Percentiles rank a stretch among this genome's conserved stretches.
Evolutionary conservation across 2,329 filamentous ascomycete genomes (phyloP).

Genomic region (Colletotrichum caudatum): DNA sequence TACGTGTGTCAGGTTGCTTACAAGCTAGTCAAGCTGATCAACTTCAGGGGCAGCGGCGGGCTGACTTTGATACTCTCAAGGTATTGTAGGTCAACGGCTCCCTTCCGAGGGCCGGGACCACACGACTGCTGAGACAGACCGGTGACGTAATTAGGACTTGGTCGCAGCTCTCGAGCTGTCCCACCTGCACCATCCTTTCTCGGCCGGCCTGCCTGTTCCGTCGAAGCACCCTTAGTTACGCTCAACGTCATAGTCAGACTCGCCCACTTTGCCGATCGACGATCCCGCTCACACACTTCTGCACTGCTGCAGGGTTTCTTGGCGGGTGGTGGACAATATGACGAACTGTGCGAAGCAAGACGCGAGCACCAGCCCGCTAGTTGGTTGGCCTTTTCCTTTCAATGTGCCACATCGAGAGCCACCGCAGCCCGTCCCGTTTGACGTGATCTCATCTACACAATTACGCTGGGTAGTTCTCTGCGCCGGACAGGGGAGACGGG

Average conservation of each 20-base stretch:
- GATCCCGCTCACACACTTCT: slow-evolving; percentile 18
- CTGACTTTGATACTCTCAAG: neutral
- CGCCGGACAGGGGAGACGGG: neutral
- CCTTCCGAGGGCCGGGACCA: neutral
- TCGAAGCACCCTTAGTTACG: neutral
- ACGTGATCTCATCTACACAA: slow-evolving; percentile 16
- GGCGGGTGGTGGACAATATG: slow-evolving; percentile 33
- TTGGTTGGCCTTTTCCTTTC: slow-evolving; percentile 7
- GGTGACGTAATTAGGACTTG: slow-evolving; percentile 27
- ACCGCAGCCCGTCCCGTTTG: slow-evolving; percentile 27
- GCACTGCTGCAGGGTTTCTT: slow-evolving; percentile 27
- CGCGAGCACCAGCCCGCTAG: slow-evolving; percentile 17
- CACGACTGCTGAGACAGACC: neutral
- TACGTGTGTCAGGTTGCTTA: neutral
- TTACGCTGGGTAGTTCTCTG: neutral
- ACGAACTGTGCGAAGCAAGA: slow-evolving; percentile 19
- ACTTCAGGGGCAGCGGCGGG: neutral
- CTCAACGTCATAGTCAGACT: slow-evolving; percentile 34
- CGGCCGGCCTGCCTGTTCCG: slow-evolving; percentile 13
- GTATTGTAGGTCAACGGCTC: neutral
- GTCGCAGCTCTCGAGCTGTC: neutral
- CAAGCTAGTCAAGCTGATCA: neutral
- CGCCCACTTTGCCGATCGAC: slow-evolving; percentile 28
- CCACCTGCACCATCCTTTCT: neutral
- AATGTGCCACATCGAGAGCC: slow-evolving; percentile 21